These are phyloP conservation scores for Aspergillus glaucus DNA, from an alignment of 2,329 filamentous ascomycete genomes.

Conservation along the genomic window DNA sequence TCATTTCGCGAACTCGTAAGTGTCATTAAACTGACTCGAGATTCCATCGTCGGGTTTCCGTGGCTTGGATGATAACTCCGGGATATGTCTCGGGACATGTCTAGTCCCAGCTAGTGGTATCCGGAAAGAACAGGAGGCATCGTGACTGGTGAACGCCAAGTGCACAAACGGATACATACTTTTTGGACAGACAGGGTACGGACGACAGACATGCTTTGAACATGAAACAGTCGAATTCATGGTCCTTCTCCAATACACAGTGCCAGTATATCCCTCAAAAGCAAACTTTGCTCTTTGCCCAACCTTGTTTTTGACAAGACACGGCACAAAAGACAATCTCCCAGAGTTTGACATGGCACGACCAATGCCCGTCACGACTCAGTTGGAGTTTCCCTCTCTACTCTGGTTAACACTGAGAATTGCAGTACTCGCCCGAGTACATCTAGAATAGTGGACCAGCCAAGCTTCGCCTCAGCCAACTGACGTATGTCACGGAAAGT, in stretches of 20 bases:
- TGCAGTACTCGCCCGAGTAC: too few relatives aligned
- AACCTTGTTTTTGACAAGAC: neutral
- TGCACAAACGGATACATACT: too few relatives aligned
- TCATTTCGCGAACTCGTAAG: neutral
- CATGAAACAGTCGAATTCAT: too few relatives aligned
- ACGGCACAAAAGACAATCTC: too few relatives aligned
- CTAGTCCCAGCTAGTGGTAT: neutral
- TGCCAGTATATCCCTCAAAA: neutral
- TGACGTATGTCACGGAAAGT: neutral
- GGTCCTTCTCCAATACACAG: neutral
- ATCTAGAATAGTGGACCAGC: neutral
- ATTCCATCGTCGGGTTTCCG: neutral
- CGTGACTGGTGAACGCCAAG: neutral
- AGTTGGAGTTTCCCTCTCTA: too few relatives aligned
- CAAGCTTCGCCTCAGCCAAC: neutral
- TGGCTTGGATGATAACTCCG: neutral
- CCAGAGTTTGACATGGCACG: too few relatives aligned
- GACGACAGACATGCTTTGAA: too few relatives aligned
- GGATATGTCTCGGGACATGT: neutral
- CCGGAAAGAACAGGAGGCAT: neutral
- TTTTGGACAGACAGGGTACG: too few relatives aligned
- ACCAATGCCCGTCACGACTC: too few relatives aligned
- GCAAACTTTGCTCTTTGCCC: neutral
- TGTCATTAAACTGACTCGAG: neutral
- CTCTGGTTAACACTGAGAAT: too few relatives aligned